These are phyloP conservation scores for Eucalyptus tenuipes DNA, from an alignment of 345 rosid species.

Conservation along the genomic window DNA sequence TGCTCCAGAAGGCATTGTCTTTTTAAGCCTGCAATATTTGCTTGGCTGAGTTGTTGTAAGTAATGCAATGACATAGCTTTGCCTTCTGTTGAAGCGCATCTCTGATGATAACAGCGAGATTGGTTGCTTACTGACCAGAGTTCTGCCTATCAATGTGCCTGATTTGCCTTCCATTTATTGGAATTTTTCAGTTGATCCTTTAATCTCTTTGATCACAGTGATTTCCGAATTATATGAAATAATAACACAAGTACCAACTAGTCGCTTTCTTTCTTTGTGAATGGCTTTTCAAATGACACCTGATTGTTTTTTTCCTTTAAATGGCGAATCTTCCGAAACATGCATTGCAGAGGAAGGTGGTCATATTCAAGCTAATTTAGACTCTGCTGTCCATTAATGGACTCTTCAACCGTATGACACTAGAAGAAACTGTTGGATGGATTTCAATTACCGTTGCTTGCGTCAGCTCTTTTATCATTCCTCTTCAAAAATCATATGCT, in stretches of 20 bases:
- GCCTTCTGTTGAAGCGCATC: conserved; percentile 24
- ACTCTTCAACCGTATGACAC: neutral
- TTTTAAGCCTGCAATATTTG: neutral
- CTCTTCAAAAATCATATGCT: neutral
- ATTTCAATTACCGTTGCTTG: neutral
- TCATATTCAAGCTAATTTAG: neutral
- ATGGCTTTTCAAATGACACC: neutral
- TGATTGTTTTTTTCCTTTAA: neutral
- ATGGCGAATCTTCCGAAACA: neutral
- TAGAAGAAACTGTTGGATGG: neutral
- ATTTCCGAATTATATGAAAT: too few relatives aligned
- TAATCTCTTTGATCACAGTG: too few relatives aligned
- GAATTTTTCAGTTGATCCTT: neutral
- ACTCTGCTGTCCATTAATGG: neutral
- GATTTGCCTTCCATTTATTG: neutral
- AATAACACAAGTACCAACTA: too few relatives aligned
- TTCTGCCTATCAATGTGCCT: neutral
- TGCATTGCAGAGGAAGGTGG: neutral
- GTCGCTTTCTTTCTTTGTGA: neutral
- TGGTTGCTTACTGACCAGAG: conserved; percentile 30
- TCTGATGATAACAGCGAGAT: conserved; percentile 25
- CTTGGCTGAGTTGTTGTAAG: neutral
- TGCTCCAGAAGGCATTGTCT: conserved; percentile 26
- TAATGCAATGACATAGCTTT: neutral
- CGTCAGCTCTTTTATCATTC: neutral